These are phyloP conservation scores for Saccharomycopsis hybrid DNA, from an alignment of 1,139 yeast genomes.

Conservation along the genomic window DNA sequence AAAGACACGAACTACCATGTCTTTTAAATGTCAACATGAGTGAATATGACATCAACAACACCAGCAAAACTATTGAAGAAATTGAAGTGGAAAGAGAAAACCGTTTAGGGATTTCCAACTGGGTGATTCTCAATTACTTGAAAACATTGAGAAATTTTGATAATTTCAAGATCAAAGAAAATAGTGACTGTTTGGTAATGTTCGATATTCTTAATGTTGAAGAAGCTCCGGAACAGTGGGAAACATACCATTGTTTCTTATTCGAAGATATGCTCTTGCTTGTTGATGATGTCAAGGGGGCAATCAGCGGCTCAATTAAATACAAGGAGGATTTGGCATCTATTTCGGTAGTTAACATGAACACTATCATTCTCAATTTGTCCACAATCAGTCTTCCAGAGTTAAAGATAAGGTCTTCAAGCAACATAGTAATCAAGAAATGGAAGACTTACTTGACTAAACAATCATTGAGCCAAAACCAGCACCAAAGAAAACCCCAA, in stretches of 20 bases:
- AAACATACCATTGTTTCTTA: conserved; percentile 33
- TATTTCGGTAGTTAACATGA: conserved; percentile 26
- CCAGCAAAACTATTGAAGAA: conserved; percentile 9
- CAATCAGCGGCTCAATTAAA: conserved; percentile 34
- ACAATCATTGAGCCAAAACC: neutral
- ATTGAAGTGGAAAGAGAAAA: conserved; percentile 11
- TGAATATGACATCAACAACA: conserved; percentile 6
- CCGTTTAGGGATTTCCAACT: conserved; percentile 10
- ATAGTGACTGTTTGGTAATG: conserved; percentile 8
- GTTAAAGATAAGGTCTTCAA: conserved; percentile 34
- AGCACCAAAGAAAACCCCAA: neutral
- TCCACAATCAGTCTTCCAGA: conserved; percentile 41
- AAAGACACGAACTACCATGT: conserved; percentile 12
- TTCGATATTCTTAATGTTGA: conserved; percentile 17
- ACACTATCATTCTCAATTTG: conserved; percentile 34
- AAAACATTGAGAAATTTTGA: conserved; percentile 5
- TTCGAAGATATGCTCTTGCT: conserved; percentile 36
- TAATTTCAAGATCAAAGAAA: neutral
- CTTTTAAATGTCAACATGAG: conserved; percentile 16
- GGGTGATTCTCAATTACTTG: conserved; percentile 8
- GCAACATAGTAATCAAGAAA: conserved; percentile 35
- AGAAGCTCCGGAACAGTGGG: conserved; percentile 28
- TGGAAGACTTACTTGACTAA: conserved; percentile 34
- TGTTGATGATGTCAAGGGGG: conserved; percentile 32
- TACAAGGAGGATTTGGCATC: conserved; percentile 34